Evolutionary conservation across 257 asterid genomes (phyloP), one percentile per base, ranked within the genome.

Genomic region (Osmanthus fragrans): DNA sequence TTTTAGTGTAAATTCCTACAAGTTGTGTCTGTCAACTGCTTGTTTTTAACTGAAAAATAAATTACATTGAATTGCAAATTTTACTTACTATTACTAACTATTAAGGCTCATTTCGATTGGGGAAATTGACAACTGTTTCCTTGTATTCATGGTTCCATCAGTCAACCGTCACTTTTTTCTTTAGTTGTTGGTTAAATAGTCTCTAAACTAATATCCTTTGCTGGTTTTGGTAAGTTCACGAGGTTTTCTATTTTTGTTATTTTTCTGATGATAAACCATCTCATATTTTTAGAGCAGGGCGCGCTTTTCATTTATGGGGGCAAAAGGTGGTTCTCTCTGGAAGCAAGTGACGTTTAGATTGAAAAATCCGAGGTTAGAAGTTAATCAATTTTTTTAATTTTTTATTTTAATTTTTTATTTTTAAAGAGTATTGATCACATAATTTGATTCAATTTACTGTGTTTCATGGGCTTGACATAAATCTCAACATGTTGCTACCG

Each of bases 231-330:
- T 54, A 47, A 75, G 73, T 37, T 56, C 23, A 70, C 21, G 21
- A 40, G 63, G 58, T 27, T 51, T 56, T 33, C 49, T 33, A 23
- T 40, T 76, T 37, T 76, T 19, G 73, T 32, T 72, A 19, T 42
- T 36, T 75, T 74, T 77, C 87, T 86, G 84, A 82, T 83, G 81
- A 75, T 66, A 78, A 82, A 82, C 68, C 78, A 69, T 80, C 75
- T 86, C 51, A 69, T 77, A 65, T 83, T 68, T 84, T 87, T 87
- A 96, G 99, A 88, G 79, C 88, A 96, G 99, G 89, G 99, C 99
- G 78, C 96, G 98, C 71, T 96, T 96, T 91, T 96, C 99, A 29
- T 93, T 87, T 85, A 96, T 96, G 98, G 99, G 99, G 74, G 97
- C 94, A 49, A 93, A 88, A 86, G 98, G 99, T 77, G 98, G 97